Percentiles rank a stretch among this genome's conserved stretches.
These are phyloP conservation scores for Suaeda aralocaspica DNA, from an alignment of 148 eudicot species.

Conservation along the genomic window DNA sequence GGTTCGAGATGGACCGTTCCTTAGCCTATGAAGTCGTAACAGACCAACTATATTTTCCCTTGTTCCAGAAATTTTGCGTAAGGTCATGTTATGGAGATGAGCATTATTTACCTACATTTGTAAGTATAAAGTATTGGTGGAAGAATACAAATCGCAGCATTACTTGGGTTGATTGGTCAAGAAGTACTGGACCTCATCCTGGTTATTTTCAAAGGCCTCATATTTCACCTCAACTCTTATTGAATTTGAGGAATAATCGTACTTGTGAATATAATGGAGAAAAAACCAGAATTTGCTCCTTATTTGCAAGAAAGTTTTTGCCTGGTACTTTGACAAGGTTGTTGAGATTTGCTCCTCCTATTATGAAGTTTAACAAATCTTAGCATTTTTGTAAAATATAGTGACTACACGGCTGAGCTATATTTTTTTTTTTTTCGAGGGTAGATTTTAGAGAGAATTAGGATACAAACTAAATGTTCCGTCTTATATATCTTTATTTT, in stretches of 20 bases:
- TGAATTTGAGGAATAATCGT: constrained; percentile 37
- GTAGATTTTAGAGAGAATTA: background rate
- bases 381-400: background rate
- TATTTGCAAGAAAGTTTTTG: constrained; percentile 83
- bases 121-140: constrained; percentile 34
- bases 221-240: constrained; percentile 34
- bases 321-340: constrained; percentile 44
- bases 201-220: constrained; percentile 38
- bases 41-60: constrained; percentile 32
- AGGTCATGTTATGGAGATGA: constrained; percentile 69
- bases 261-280: constrained; percentile 57
- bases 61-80: constrained; percentile 48
- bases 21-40: constrained; percentile 52
- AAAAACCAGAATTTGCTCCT: constrained; percentile 36
- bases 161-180: constrained; percentile 77
- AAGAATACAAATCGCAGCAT: constrained; percentile 56
- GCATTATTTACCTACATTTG: constrained; percentile 69
- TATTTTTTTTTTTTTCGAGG: background rate
- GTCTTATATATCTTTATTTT: constrained; percentile 9
- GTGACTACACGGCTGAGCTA: background rate
- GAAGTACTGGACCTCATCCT: constrained; percentile 56
- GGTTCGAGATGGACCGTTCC: constrained; percentile 64
- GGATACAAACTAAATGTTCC: background rate
- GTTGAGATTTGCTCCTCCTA: constrained; percentile 41
- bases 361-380: constrained; percentile 27